Conservation (phyloP, 805 yeast genomes). For the Sugiyamaella lignohabitans region DNA sequence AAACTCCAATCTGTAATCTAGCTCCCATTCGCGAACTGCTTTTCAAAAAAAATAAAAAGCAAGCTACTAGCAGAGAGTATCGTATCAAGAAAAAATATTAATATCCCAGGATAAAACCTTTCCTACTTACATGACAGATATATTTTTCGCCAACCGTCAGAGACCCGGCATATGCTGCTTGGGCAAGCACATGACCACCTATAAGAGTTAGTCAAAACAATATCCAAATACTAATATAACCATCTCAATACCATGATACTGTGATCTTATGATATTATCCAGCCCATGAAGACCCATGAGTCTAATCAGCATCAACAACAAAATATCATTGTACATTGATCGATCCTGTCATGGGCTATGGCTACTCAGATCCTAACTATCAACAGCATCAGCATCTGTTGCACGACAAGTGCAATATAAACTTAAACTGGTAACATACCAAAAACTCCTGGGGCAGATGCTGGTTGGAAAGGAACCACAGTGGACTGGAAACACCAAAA, state of each 20-base stretch:
- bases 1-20: background rate
- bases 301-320: too few species aligned
- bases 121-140: conserved; percentile 18
- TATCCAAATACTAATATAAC: background rate
- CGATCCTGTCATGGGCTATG: too few species aligned
- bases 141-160: conserved; percentile 19
- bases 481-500: conserved; percentile 20
- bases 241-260: too few species aligned
- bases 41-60: background rate
- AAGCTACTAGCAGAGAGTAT: too few species aligned
- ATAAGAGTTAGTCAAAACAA: background rate
- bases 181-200: conserved; percentile 29
- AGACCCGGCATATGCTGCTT: conserved; percentile 23
- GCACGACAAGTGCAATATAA: too few species aligned
- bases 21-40: background rate
- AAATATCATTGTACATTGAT: too few species aligned
- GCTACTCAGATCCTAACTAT: too few species aligned
- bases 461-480: conserved; percentile 23
- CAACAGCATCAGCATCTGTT: too few species aligned
- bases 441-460: conserved; percentile 24
- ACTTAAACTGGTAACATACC: too few species aligned
- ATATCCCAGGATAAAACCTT: background rate
- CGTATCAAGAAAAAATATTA: too few species aligned
- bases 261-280: too few species aligned
- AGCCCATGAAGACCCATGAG: too few species aligned